These are phyloP conservation scores for Calonectria ilicicola DNA, from an alignment of 2,329 filamentous ascomycete genomes.

Conservation along the genomic window DNA sequence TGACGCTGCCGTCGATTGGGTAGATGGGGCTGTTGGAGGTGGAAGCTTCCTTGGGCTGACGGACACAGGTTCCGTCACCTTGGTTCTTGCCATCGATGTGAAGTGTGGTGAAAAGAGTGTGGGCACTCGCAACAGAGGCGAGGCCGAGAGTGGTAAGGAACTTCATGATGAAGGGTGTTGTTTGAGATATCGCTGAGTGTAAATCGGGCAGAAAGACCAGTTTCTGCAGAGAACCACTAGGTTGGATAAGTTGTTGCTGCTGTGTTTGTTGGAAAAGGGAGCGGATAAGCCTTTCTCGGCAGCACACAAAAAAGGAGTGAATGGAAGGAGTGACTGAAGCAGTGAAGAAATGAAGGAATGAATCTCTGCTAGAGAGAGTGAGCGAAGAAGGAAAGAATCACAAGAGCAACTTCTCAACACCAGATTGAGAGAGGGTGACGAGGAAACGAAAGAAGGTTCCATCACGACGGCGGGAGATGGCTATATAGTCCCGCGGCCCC, in stretches of 20 bases:
- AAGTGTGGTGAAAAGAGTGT: constrained; percentile 74
- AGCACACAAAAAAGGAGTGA: constrained; percentile 36
- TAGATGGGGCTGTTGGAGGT: constrained; percentile 69
- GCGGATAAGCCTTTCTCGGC: constrained; percentile 18
- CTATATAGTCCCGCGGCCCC: constrained; percentile 35
- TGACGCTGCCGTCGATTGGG: constrained; percentile 68
- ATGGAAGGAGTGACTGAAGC: constrained; percentile 24
- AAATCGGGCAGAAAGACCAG: constrained; percentile 37
- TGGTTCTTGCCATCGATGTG: constrained; percentile 72
- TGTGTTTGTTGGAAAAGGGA: constrained; percentile 15
- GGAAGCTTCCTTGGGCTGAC: constrained; percentile 68
- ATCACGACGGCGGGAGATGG: constrained; percentile 17
- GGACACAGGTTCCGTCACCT: constrained; percentile 78
- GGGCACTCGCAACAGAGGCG: constrained; percentile 58
- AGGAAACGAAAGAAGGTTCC: constrained; percentile 14
- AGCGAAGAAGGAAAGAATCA: constrained; percentile 20
- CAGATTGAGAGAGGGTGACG: constrained; percentile 32
- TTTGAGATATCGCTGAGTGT: not conserved
- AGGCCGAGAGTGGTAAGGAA: constrained; percentile 50
- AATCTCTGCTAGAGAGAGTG: constrained; percentile 21
- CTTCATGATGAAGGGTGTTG: constrained; percentile 50
- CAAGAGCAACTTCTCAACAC: constrained; percentile 32
- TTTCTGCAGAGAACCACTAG: constrained; percentile 37
- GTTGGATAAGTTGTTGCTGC: constrained; percentile 26
- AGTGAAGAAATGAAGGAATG: constrained; percentile 30